Evolutionary conservation across 805 yeast species (phyloP).

Genomic region (Cyberlindnera euphorbiiphila): DNA sequence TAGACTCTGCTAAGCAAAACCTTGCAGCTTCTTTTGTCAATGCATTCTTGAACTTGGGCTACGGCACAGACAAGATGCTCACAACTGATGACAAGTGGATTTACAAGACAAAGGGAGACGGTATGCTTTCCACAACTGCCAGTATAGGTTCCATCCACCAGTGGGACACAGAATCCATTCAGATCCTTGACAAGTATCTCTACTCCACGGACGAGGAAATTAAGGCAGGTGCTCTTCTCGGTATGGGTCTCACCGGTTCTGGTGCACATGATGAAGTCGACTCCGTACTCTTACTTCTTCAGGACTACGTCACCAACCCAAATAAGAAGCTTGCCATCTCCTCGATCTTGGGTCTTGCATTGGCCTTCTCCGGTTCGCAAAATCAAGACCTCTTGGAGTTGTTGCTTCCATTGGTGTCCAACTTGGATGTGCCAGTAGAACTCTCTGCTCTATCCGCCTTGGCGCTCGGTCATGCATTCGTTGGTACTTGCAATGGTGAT

Average conservation of each 20-base stretch:
- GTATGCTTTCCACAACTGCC: slow-evolving; percentile 90
- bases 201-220: slow-evolving; percentile 82
- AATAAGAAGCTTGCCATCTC: slow-evolving; percentile 66
- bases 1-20: slow-evolving; percentile 93
- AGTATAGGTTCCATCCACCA: slow-evolving; percentile 84
- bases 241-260: slow-evolving; percentile 87
- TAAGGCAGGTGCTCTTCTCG: slow-evolving; percentile 94
- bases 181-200: slow-evolving; percentile 80
- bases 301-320: slow-evolving; percentile 71
- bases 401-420: slow-evolving; percentile 78
- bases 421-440: slow-evolving; percentile 69
- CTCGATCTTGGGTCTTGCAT: slow-evolving; percentile 86
- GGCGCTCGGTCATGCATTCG: slow-evolving; percentile 90
- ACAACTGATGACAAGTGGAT: slow-evolving; percentile 84
- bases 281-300: slow-evolving; percentile 81
- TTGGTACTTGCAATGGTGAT: slow-evolving; percentile 94
- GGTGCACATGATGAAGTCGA: slow-evolving; percentile 96
- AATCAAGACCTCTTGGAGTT: slow-evolving; percentile 78
- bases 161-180: slow-evolving; percentile 94
- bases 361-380: slow-evolving; percentile 92
- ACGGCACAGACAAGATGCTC: slow-evolving; percentile 76
- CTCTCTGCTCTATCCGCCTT: slow-evolving; percentile 82
- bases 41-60: slow-evolving; percentile 88
- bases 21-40: slow-evolving; percentile 94
- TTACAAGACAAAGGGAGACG: slow-evolving; percentile 85